A percentile compares a stretch with the other conserved stretches of the same genome.
phyloP scores from a whole-genome alignment of 441 rosid genomes.

The Rhodomyrtus psidioides region DNA sequence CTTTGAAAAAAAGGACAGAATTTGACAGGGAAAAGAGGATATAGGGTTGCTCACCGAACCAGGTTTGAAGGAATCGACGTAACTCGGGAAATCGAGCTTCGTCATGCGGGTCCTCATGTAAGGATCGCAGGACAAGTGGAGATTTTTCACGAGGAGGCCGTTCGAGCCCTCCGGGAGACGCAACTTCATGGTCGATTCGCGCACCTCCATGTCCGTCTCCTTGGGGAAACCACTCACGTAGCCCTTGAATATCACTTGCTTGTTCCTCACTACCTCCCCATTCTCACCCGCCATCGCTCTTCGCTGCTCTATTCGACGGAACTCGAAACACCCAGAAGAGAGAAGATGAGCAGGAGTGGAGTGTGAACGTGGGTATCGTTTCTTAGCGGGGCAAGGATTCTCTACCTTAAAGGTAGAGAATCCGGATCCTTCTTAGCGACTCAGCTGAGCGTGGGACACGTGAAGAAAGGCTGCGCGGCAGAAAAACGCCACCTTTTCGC shows the following conservation, averaged over 20 bases:
- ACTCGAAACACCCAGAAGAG: background rate
- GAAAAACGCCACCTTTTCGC: background rate
- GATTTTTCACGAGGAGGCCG: background rate
- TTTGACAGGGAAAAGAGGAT: background rate
- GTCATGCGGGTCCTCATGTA: background rate
- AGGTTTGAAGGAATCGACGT: background rate
- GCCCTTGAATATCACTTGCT: background rate
- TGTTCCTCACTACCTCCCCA: background rate
- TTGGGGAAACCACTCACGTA: background rate
- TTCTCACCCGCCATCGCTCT: background rate
- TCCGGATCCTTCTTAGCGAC: background rate
- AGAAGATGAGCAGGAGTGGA: background rate
- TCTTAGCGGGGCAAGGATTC: too few species aligned
- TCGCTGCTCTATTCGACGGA: background rate
- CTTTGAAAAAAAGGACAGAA: background rate
- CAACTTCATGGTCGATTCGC: background rate
- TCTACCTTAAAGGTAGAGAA: too few species aligned
- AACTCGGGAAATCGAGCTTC: background rate
- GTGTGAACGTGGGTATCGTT: background rate
- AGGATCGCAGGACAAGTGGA: background rate
- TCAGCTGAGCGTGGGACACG: background rate
- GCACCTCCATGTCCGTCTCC: background rate
- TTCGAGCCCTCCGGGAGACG: background rate
- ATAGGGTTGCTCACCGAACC: background rate
- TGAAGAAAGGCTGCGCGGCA: background rate